Base-by-base conservation (phyloP, 768 basidiomycete species). In the Pholiota conissans region DNA sequence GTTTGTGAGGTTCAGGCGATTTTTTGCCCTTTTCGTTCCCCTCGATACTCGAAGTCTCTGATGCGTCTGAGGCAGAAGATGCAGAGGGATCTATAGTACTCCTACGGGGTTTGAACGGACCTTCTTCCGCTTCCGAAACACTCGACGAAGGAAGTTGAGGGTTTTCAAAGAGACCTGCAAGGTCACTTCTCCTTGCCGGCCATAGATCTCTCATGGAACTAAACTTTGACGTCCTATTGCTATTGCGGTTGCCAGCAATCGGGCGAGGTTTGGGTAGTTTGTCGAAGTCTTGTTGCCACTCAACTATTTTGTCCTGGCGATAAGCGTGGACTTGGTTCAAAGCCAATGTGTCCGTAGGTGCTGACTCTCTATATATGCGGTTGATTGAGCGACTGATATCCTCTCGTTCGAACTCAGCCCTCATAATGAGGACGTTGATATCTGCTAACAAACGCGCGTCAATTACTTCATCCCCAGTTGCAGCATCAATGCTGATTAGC, bases 201-300 rank as follows among this genome's bases (percentile, higher is more conserved):
- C 88, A 91, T 70, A 91, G 89, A 4, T 80, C 83, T 28, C 87
- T 81, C 50, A 91, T 79, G 24, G 90, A 85, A 26, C 80, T 80
- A 62, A 93, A 89, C 0, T 87, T 79, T 20, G 90, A 88, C 4
- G 78, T 67, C 59, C 83, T 77, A 54, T 84, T 84, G 34, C 74
- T 74, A 52, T 69, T 76, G 62, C 79, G 82, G 55, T 85, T 87
- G 11, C 73, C 60, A 22, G 45, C 52, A 1, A 72, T 64, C 68
- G 79, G 76, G 63, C 84, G 87, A 55, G 81, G 87, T 66, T 89
- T 91, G 6, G 89, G 89, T 27, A 98, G 79, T 51, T 86, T 84
- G 63, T 93, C 90, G 63, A 96, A 94, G 67, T 98, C 94, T 60
- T 84, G 84, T 71, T 99, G 95, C 92, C 95, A 98, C n/a, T 90